Evolutionary conservation across 306 rosid genomes (phyloP).

Genomic region (Glycyrrhiza uralensis): DNA sequence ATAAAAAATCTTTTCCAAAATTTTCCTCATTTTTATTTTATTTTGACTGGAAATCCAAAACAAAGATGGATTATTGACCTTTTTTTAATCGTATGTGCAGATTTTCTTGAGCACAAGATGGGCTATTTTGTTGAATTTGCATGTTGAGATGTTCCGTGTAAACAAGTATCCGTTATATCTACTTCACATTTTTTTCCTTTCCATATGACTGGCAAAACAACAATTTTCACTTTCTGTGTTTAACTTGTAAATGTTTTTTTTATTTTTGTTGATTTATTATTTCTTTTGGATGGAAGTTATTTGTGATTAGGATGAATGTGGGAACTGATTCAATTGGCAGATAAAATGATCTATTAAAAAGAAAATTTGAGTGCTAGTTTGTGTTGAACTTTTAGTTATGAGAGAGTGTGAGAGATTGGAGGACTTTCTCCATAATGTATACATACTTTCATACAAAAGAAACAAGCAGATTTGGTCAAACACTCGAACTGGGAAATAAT

Average conservation of each 20-base stretch:
- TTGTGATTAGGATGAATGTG: neutral
- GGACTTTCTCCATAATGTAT: constrained; percentile 13
- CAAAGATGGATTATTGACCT: constrained; percentile 7
- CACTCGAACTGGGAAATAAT: constrained; percentile 1
- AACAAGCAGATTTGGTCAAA: neutral
- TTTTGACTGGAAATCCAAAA: constrained; percentile 4
- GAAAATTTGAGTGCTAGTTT: neutral
- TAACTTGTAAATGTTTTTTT: neutral
- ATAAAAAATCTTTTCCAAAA: neutral
- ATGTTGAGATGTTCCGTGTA: constrained; percentile 99
- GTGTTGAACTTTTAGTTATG: neutral
- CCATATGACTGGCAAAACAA: constrained; percentile 8
- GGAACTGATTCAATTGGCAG: constrained; percentile 8
- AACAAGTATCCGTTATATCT: constrained; percentile 84
- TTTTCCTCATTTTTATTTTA: neutral
- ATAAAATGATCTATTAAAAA: constrained; percentile 13
- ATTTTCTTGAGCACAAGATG: constrained; percentile 96
- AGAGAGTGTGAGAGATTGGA: neutral
- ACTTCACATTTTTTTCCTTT: neutral
- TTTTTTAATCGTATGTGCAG: constrained; percentile 46
- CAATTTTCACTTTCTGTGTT: neutral
- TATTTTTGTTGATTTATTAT: neutral
- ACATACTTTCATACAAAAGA: constrained; percentile 12
- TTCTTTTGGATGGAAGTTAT: neutral
- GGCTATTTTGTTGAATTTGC: constrained; percentile 96